A percentile compares a stretch with the other conserved stretches of the same genome.
phyloP scores from a whole-genome alignment of 495 filamentous ascomycete species.

The Ascodesmis nigricans region DNA sequence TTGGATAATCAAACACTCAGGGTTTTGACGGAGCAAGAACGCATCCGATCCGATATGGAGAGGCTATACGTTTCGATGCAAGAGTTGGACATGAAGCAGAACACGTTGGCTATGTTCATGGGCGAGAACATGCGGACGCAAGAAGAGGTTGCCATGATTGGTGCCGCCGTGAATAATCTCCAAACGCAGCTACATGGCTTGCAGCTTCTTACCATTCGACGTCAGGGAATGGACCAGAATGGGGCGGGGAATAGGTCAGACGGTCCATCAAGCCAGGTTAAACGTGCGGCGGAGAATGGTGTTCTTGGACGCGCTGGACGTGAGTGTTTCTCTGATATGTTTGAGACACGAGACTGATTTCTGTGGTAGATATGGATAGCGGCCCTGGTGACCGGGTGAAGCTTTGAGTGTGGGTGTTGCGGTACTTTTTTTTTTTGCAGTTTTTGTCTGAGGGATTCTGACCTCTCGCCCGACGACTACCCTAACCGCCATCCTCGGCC shows the following conservation, averaged over 20 bases:
- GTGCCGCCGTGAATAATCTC: conserved; percentile 38
- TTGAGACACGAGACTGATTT: conserved; percentile 5
- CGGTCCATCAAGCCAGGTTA: background rate
- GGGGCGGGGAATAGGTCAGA: conserved; percentile 1
- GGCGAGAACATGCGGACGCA: conserved; percentile 44
- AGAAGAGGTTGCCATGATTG: conserved; percentile 45
- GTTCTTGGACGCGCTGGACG: background rate
- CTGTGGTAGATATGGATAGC: background rate
- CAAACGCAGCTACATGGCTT: conserved; percentile 52
- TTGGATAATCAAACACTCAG: conserved; percentile 33
- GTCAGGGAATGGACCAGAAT: conserved; percentile 23
- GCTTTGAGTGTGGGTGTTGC: conserved; percentile 1
- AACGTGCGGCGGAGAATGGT: conserved; percentile 1
- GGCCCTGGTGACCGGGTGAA: conserved; percentile 10
- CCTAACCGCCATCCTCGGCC: too few relatives aligned
- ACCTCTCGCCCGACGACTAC: too few relatives aligned
- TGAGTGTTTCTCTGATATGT: background rate
- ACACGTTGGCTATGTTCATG: conserved; percentile 36
- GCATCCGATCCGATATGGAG: conserved; percentile 40
- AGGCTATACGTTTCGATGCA: conserved; percentile 28
- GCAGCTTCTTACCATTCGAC: conserved; percentile 30
- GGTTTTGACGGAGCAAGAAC: conserved; percentile 44
- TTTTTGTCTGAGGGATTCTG: too few relatives aligned
- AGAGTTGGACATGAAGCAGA: conserved; percentile 42
- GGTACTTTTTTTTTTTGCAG: too few relatives aligned